These are phyloP conservation scores for Dactylellina cionopaga DNA, from an alignment of 2,329 filamentous ascomycete genomes.

Conservation along the genomic window DNA sequence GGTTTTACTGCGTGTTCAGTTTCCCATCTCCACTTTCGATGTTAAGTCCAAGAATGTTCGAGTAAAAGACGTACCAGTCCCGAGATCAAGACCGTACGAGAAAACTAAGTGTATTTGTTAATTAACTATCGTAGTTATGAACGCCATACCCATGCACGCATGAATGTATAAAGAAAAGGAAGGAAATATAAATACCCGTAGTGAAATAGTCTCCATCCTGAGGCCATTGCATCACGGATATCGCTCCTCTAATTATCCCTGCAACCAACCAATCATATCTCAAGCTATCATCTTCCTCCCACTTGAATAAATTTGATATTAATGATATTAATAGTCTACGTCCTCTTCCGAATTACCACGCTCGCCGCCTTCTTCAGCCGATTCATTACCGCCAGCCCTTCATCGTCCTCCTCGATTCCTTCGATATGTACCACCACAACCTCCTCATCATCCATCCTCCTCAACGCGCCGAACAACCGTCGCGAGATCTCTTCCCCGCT, in stretches of 20 bases:
- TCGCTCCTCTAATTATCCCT: too few relatives aligned
- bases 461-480: constrained; percentile 84
- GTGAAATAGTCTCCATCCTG: too few relatives aligned
- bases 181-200: neutral
- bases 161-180: constrained; percentile 15
- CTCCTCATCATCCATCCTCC: constrained; percentile 81
- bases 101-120: constrained; percentile 10
- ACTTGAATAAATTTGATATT: neutral
- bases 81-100: too few relatives aligned
- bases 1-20: too few relatives aligned
- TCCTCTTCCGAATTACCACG: constrained; percentile 57
- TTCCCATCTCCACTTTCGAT: too few relatives aligned
- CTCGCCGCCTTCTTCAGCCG: constrained; percentile 79
- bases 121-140: constrained; percentile 15
- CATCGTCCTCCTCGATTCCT: constrained; percentile 80
- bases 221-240: too few relatives aligned
- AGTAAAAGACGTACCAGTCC: too few relatives aligned
- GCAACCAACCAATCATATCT: too few relatives aligned
- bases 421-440: constrained; percentile 91
- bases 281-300: too few relatives aligned
- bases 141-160: constrained; percentile 51
- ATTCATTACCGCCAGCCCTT: constrained; percentile 88
- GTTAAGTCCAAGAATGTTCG: too few relatives aligned
- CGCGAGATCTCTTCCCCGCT: constrained; percentile 80
- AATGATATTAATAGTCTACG: neutral